These are phyloP conservation scores for Ophiostoma australiae DNA, from an alignment of 2,329 filamentous ascomycete genomes.

Conservation along the genomic window DNA sequence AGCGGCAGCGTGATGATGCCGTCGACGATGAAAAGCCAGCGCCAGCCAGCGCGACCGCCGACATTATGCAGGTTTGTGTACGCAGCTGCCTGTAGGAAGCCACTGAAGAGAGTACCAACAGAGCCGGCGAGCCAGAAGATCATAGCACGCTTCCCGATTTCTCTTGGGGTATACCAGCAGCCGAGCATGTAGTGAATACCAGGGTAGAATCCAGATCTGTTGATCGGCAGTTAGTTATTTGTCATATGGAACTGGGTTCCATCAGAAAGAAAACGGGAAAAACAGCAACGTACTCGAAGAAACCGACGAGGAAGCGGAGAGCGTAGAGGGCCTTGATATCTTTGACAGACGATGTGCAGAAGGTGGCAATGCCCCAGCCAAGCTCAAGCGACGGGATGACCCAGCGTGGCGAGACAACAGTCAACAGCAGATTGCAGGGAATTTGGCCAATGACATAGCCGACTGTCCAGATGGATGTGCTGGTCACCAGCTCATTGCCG, in stretches of 20 bases:
- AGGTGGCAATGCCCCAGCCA: constrained; percentile 32
- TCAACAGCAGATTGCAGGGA: constrained; percentile 29
- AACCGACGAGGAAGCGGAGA: constrained; percentile 50
- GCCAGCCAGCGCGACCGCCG: constrained; percentile 46
- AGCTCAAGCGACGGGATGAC: constrained; percentile 34
- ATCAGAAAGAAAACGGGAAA: background rate
- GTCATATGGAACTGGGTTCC: too few relatives aligned
- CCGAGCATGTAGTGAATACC: constrained; percentile 47
- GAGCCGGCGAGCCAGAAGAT: constrained; percentile 59
- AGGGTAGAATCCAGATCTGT: constrained; percentile 43
- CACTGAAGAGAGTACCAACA: constrained; percentile 38
- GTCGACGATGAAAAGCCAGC: constrained; percentile 49
- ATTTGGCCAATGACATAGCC: constrained; percentile 32
- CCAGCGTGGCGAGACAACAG: constrained; percentile 32
- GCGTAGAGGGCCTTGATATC: constrained; percentile 38
- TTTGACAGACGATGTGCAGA: constrained; percentile 29
- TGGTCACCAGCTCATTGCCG: constrained; percentile 39
- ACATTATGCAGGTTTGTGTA: constrained; percentile 50
- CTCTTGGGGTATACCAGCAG: constrained; percentile 56
- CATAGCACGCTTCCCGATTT: constrained; percentile 58
- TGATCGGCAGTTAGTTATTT: background rate
- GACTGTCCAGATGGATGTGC: constrained; percentile 32
- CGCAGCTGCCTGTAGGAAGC: constrained; percentile 44
- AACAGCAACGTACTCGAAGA: constrained; percentile 40
- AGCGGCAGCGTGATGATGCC: constrained; percentile 39